Evolutionary conservation across 176 grass and related monocot genomes (phyloP).

Genomic region (Oryza brachyantha): DNA sequence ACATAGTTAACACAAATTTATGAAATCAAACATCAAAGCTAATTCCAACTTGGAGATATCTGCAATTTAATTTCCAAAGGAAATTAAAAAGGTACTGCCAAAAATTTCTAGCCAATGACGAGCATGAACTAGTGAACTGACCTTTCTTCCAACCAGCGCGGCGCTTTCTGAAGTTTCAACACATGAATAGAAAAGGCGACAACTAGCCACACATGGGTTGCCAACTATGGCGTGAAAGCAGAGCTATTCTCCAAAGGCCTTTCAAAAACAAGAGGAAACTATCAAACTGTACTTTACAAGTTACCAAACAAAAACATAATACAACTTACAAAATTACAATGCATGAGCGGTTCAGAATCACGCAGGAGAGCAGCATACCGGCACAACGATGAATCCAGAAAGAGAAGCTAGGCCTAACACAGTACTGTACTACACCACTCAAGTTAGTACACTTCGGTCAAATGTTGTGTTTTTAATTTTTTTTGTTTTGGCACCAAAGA

Average conservation of each 20-base stretch:
- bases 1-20: too few species aligned
- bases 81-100: background rate
- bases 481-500: background rate
- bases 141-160: background rate
- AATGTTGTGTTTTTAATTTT: background rate
- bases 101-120: background rate
- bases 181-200: background rate
- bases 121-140: background rate
- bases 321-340: background rate
- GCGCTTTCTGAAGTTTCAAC: background rate
- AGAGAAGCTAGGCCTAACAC: background rate
- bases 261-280: conserved; percentile 13
- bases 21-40: background rate
- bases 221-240: conserved; percentile 15
- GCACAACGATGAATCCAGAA: background rate
- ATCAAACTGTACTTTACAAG: background rate
- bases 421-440: background rate
- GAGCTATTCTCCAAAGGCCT: background rate
- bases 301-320: background rate
- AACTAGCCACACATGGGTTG: background rate
- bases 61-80: background rate
- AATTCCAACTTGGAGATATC: background rate
- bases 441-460: background rate
- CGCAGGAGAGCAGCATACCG: background rate
- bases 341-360: background rate